These are phyloP conservation scores for Stachybotrys chlorohalonatus DNA, from an alignment of 2,329 filamentous ascomycete species.

Conservation along the genomic window DNA sequence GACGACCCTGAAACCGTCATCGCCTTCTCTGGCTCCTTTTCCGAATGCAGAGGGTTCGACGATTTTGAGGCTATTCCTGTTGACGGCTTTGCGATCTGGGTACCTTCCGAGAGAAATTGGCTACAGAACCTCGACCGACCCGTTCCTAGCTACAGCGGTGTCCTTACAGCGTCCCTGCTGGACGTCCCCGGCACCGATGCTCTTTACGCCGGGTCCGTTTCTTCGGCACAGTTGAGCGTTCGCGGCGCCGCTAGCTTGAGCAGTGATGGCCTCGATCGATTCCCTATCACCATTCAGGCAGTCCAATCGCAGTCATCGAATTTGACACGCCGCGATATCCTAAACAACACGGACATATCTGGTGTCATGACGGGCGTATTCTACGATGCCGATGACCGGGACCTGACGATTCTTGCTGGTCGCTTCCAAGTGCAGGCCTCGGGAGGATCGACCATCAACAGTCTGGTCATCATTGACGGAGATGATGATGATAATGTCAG, in stretches of 20 bases:
- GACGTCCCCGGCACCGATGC: conserved; percentile 52
- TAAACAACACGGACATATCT: conserved; percentile 33
- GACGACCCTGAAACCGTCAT: conserved; percentile 63
- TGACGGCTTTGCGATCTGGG: conserved; percentile 82
- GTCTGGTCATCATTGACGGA: conserved; percentile 75
- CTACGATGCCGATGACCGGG: conserved; percentile 59
- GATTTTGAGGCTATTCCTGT: conserved; percentile 52
- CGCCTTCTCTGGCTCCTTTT: conserved; percentile 73
- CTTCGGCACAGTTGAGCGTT: conserved; percentile 63
- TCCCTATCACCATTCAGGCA: conserved; percentile 47
- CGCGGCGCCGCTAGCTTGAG: conserved; percentile 63
- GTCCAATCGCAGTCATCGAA: conserved; percentile 23
- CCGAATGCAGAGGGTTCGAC: conserved; percentile 59
- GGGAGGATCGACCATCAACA: conserved; percentile 65
- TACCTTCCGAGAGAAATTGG: conserved; percentile 80
- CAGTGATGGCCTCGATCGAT: conserved; percentile 39
- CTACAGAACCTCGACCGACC: conserved; percentile 64
- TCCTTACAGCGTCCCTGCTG: conserved; percentile 61
- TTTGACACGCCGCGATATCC: conserved; percentile 36
- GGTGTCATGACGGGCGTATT: conserved; percentile 76
- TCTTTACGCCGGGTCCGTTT: conserved; percentile 76
- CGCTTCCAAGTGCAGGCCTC: conserved; percentile 67
- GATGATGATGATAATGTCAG: conserved; percentile 56
- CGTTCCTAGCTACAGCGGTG: conserved; percentile 60
- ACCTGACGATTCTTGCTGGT: conserved; percentile 81